Evolutionary conservation across 2,329 filamentous ascomycete species (phyloP).

Genomic region (Drechslerella stenobrocha): DNA sequence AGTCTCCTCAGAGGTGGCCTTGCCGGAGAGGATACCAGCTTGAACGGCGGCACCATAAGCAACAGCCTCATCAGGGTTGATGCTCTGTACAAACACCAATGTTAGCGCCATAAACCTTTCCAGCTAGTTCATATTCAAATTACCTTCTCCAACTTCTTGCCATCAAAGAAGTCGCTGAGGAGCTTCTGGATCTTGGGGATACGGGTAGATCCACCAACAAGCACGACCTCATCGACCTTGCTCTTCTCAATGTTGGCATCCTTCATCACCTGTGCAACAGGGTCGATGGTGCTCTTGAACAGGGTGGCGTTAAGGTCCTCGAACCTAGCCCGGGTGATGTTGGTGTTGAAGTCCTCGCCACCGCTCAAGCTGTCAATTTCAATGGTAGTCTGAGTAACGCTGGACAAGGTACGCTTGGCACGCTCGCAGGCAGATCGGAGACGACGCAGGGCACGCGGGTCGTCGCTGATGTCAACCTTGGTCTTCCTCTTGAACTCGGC

Average conservation of each 20-base stretch:
- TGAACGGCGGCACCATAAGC: conserved; percentile 98
- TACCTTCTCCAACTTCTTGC: conserved; percentile 98
- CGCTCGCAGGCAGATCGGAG: conserved; percentile 98
- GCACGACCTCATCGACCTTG: conserved; percentile 95
- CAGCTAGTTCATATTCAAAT: conserved; percentile 35
- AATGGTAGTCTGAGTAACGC: conserved; percentile 93
- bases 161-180: conserved; percentile 96
- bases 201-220: conserved; percentile 98
- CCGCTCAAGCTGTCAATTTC: conserved; percentile 99
- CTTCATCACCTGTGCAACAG: conserved; percentile 95
- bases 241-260: conserved; percentile 85
- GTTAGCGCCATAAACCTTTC: no score
- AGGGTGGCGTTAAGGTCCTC: conserved; percentile 97
- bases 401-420: conserved; percentile 98
- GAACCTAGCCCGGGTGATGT: conserved; percentile 98
- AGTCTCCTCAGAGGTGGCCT: conserved; percentile 93
- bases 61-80: conserved; percentile 99
- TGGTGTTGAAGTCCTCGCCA: conserved; percentile 94
- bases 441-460: conserved; percentile 90
- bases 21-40: conserved; percentile 97
- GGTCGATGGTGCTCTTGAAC: conserved; percentile 89
- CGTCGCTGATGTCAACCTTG: conserved; percentile 72
- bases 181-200: conserved; percentile 99
- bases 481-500: conserved; percentile 86
- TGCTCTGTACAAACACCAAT: conserved; percentile 66